Evolutionary conservation across 2,329 filamentous ascomycete genomes (phyloP), one percentile per base, ranked within the genome.

Genomic region (Mollisiaceae sp.): DNA sequence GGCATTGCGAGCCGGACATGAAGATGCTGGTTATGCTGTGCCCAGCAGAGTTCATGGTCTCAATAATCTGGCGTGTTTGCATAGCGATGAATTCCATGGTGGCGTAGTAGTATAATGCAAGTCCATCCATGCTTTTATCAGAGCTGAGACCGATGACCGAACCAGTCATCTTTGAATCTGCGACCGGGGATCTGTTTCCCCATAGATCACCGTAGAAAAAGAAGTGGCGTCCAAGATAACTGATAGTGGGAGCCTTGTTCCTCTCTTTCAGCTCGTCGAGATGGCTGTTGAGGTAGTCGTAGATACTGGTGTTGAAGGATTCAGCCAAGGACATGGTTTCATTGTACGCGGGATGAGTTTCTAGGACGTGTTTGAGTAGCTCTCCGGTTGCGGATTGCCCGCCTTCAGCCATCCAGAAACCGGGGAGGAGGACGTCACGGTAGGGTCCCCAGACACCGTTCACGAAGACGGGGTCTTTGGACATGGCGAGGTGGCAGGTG

Each of bases 121-220:
- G 87, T 60, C 92, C 91, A 75, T 97, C 92, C 58, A 95, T 86
- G 72, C 88, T 91, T 78, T 92, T 94, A 80, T 98, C 94, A 72
- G 88, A 92, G 75, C 89, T 92, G 65, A 99, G 82, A 20, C 95
- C 95, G 68, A 97, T 89, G 69, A 97, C 87, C 8, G 92, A 89
- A 32, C 95, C 95, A 71, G 91, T 91, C 95, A 99, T 99, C 79
- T 89, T 91, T 32, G 94, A 85, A 75, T 99, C 94, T 4, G 95
- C 94, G 65, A 99, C 86, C 1, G 95, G 95, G 22, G 93, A 97
- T 47, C 95, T 90, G 81, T 99, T 99, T 67, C 95, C 95, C 85
- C 96, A 98, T 4, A 98, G 85, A 76, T 99, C 95, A 69, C 95
- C 95, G 78, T 99, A 99, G 82, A 99, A 96, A 87, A 99, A 99